phyloP scores from a whole-genome alignment of 805 yeast genomes.

The Candida tibetensis region DNA sequence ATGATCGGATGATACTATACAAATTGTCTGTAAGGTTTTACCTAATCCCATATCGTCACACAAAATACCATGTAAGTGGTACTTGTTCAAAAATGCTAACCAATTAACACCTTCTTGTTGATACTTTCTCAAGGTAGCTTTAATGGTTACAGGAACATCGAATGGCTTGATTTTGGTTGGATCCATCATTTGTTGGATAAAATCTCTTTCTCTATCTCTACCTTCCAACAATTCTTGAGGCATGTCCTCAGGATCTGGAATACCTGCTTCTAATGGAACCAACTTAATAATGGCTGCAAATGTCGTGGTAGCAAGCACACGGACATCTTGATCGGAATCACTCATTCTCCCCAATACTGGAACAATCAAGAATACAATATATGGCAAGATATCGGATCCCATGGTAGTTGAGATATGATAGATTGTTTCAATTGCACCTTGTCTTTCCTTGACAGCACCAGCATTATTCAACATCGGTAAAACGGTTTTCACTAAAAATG shows the following conservation, averaged over 20 bases:
- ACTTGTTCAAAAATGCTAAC: slow-evolving; percentile 92
- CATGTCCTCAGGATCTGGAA: slow-evolving; percentile 91
- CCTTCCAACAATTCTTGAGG: slow-evolving; percentile 81
- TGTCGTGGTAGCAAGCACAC: slow-evolving; percentile 89
- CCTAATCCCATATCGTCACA: slow-evolving; percentile 99
- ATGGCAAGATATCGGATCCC: slow-evolving; percentile 89
- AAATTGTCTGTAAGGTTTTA: slow-evolving; percentile 93
- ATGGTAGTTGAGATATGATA: slow-evolving; percentile 80
- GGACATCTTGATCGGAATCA: slow-evolving; percentile 85
- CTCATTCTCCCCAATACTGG: slow-evolving; percentile 98
- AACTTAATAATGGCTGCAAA: slow-evolving; percentile 94
- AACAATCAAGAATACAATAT: slow-evolving; percentile 90
- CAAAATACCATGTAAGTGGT: slow-evolving; percentile 92
- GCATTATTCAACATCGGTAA: slow-evolving; percentile 82
- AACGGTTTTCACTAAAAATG: slow-evolving; percentile 71
- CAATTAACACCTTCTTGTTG: slow-evolving; percentile 99
- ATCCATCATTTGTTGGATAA: slow-evolving; percentile 97
- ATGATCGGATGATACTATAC: slow-evolving; percentile 96
- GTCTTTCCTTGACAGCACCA: slow-evolving; percentile 66
- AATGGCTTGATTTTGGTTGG: slow-evolving; percentile 86
- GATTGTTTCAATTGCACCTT: slow-evolving; percentile 90
- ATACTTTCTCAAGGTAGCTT: slow-evolving; percentile 88
- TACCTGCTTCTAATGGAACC: slow-evolving; percentile 96
- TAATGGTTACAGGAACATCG: slow-evolving; percentile 83
- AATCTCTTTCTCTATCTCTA: slow-evolving; percentile 90